These are phyloP conservation scores for Fusarium concolor DNA, from an alignment of 2,329 filamentous ascomycete genomes.

Conservation along the genomic window DNA sequence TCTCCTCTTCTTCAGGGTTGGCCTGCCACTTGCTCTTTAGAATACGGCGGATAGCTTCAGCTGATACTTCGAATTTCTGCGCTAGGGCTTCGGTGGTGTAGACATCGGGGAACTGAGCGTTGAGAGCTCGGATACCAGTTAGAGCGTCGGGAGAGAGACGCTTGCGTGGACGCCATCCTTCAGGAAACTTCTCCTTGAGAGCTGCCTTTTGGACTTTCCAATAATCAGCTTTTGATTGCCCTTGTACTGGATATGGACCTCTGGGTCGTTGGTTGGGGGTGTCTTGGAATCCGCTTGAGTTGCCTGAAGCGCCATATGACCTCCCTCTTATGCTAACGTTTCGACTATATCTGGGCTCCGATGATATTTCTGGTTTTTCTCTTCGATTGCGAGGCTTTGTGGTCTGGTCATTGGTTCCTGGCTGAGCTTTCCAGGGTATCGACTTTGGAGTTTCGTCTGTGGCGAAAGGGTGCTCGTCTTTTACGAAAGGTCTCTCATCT, in stretches of 20 bases:
- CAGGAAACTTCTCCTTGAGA: constrained; percentile 80
- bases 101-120: constrained; percentile 78
- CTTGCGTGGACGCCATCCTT: constrained; percentile 85
- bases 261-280: constrained; percentile 15
- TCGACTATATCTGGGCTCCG: not conserved
- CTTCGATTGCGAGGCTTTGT: not conserved
- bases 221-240: constrained; percentile 53
- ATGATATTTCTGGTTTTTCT: not conserved
- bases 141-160: constrained; percentile 91
- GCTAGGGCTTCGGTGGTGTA: constrained; percentile 82
- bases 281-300: not conserved
- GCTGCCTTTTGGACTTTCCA: constrained; percentile 85
- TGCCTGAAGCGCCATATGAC: not conserved
- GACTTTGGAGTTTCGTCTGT: constrained; percentile 1
- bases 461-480: constrained; percentile 1
- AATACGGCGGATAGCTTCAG: constrained; percentile 89
- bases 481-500: constrained; percentile 9
- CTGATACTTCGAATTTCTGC: constrained; percentile 83
- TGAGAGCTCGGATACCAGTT: constrained; percentile 86
- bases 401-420: not conserved
- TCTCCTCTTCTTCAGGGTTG: constrained; percentile 66
- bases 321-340: constrained; percentile 2
- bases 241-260: constrained; percentile 28
- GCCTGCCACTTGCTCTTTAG: constrained; percentile 82
- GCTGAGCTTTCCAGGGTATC: constrained; percentile 20